These are phyloP conservation scores for Blakeslea trispora DNA, from an alignment of 371 early-diverging fungal genomes.

Conservation along the genomic window DNA sequence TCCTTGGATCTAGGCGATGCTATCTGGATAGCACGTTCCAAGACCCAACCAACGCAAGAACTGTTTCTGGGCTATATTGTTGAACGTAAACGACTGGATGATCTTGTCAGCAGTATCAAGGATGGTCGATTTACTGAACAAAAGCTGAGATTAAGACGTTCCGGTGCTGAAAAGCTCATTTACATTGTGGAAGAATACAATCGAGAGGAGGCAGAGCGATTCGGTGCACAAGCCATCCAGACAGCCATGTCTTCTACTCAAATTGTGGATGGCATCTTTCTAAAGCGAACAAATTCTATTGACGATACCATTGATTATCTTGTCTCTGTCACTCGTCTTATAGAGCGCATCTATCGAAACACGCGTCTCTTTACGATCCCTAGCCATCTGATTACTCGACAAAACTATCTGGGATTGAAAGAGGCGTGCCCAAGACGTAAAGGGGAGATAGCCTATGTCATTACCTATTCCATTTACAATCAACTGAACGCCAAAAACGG, in stretches of 20 bases:
- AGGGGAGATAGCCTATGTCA: constrained; percentile 30
- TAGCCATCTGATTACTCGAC: constrained; percentile 50
- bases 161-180: constrained; percentile 72
- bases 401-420: constrained; percentile 55
- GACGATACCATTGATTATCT: constrained; percentile 83
- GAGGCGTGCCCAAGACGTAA: constrained; percentile 15
- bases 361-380: constrained; percentile 60
- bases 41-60: constrained; percentile 53
- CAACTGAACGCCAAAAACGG: constrained; percentile 72
- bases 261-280: constrained; percentile 68
- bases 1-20: constrained; percentile 86
- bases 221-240: constrained; percentile 62
- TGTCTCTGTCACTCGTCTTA: constrained; percentile 55
- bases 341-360: constrained; percentile 53
- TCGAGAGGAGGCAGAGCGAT: constrained; percentile 44
- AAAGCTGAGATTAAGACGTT: constrained; percentile 78
- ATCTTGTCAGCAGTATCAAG: constrained; percentile 88
- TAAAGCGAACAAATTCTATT: constrained; percentile 69
- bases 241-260: constrained; percentile 73
- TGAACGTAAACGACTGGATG: constrained; percentile 95
- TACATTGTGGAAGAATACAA: constrained; percentile 86
- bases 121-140: constrained; percentile 97
- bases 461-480: constrained; percentile 63
- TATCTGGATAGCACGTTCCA: constrained; percentile 82
- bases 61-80: constrained; percentile 83